Conservation (phyloP, 2,329 filamentous ascomycete genomes). For the Penicillium occitanis region DNA sequence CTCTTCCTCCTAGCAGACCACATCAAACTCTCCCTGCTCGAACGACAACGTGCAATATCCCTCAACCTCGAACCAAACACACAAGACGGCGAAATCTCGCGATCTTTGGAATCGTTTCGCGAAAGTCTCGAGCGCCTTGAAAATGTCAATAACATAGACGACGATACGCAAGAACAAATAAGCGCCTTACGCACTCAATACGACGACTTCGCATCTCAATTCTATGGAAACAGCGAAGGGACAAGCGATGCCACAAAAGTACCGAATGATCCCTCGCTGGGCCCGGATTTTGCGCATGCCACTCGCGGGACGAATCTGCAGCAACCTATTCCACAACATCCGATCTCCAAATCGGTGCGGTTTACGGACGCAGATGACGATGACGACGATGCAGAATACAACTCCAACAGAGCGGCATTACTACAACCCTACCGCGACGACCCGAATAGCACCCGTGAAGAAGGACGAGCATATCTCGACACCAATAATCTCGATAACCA, state of each 20-base stretch:
- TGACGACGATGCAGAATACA: conserved; percentile 45
- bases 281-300: conserved; percentile 65
- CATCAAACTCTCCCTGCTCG: conserved; percentile 91
- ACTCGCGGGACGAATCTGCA: conserved; percentile 40
- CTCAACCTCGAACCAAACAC: conserved; percentile 75
- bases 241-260: conserved; percentile 54
- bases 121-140: conserved; percentile 72
- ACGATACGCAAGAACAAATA: conserved; percentile 64
- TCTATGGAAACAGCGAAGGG: conserved; percentile 60
- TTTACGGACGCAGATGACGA: conserved; percentile 67
- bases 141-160: conserved; percentile 47
- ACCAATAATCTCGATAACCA: conserved; percentile 68
- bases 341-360: conserved; percentile 71
- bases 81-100: conserved; percentile 84
- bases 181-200: conserved; percentile 70
- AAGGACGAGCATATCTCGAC: conserved; percentile 38
- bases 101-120: conserved; percentile 81
- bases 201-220: conserved; percentile 74
- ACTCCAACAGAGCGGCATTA: conserved; percentile 57
- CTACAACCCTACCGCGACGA: conserved; percentile 62
- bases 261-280: conserved; percentile 65
- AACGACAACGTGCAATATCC: conserved; percentile 81
- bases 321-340: conserved; percentile 47
- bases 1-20: conserved; percentile 93
- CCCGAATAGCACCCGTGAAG: conserved; percentile 40